Base-by-base conservation (phyloP, 2,329 filamentous ascomycete species). In the Diaporthe citriasiana region DNA sequence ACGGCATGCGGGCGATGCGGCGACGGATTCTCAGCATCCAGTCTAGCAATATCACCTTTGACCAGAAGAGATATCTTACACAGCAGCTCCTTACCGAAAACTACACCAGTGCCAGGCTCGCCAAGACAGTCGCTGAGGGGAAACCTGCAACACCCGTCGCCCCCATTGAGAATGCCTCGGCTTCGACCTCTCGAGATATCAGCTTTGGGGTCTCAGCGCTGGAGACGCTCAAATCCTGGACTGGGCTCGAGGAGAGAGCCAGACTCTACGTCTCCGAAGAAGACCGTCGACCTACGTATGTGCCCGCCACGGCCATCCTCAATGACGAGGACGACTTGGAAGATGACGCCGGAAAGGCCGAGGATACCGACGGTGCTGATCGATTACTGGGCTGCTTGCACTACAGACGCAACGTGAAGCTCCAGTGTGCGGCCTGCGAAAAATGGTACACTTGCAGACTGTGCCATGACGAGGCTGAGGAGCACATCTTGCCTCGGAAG, bases 361-460 rank as follows among this genome's bases (percentile, higher is more conserved):
- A 77, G 22, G 76, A 77, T 10, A 68, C 72, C 19, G 75, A 65
- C 8, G 84, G 86, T 30, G 86, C 84, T 4, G 85, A 87, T 30
- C 70, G 51, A 40, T 40, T 71, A 8, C 84, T 98, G 7, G 97
- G 97, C 0, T 99, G 97, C 82, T 88, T 93, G 79, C 97, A 99
- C 83, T 99, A 99, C 82, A 94, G 94, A 80, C 92, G 97, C 76
- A 98, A 98, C 79, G 95, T 99, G 78, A 98, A 98, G 83, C 86
- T 98, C 45, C 95, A 99, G 84, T 99, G 97, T 82, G 94, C 91
- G 77, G 93, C 93, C 35, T 99, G 97, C 84, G 90, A 93, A 78
- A 92, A 90, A 79, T 99, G 97, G 97, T 97, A 98, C 80, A 94
- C 96, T 0, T 99, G 97, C 82, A 93, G 97, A 25, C 93, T 98